Evolutionary conservation across 257 asterid genomes (phyloP), one percentile per base, ranked within the genome.

Genomic region (Pogostemon cablin): DNA sequence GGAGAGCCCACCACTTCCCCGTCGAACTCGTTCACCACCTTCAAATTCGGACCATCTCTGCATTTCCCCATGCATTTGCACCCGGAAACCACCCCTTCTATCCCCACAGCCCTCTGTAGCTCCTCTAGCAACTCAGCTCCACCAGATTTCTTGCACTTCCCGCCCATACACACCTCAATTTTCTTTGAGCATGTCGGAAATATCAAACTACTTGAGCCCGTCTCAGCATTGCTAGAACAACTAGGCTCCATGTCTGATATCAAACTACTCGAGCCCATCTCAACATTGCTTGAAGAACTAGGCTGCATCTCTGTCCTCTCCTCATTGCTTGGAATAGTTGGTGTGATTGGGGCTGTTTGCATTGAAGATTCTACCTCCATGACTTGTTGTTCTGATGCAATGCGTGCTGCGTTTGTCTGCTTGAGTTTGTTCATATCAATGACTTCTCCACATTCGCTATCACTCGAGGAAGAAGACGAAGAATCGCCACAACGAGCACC

Each of bases 61-160:
- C 99, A 93, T 73, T 86, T 89, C 0, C 99, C 96, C 97, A 93
- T 85, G 76, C 97, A 93, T 78, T 89, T 93, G 86, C 99, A 91
- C 9, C 93, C 96, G 0, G 85, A 74, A 25, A 88, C 97, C 40
- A 83, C 83, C 54, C 77, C 88, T 78, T 88, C 91, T 4, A 74
- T 66, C 47, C 95, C 98, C 0, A 83, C 81, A 1, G 20, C 78
- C 64, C 69, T 80, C 74, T 80, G 86, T 32, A 93, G 84, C 67
- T 87, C 86, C 20, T 86, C 93, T 63, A 93, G n/a, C 39, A 90
- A 32, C 6, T 75, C 78, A 0, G 38, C 79, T 1, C 90, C 88
- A 0, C 97, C 96, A 0, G 87, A 80, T 68, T 84, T 87, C 89
- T 84, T 90, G 89, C 98, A 93, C n/a, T 93, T 93, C 1, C 97